Conservation (phyloP, 2,329 filamentous ascomycete genomes). For the Thelonectria blattea region DNA sequence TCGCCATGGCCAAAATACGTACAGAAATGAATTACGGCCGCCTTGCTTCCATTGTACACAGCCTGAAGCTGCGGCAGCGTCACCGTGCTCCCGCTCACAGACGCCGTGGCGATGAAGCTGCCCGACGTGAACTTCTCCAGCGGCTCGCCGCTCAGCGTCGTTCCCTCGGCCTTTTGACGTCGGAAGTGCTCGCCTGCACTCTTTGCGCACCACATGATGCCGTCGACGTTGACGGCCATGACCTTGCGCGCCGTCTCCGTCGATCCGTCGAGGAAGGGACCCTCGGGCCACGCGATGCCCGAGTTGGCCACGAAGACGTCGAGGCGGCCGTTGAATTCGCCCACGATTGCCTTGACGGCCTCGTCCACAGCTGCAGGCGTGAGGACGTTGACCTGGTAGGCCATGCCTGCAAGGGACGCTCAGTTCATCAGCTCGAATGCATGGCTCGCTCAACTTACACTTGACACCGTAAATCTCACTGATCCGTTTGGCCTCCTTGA, state of each 20-base stretch:
- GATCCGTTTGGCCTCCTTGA: constrained; percentile 64
- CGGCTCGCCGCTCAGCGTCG: constrained; percentile 36
- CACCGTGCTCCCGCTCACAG: constrained; percentile 56
- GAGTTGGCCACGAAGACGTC: constrained; percentile 80
- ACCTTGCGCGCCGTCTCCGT: constrained; percentile 70
- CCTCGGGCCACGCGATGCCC: constrained; percentile 74
- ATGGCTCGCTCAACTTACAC: constrained; percentile 50
- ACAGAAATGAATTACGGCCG: constrained; percentile 60
- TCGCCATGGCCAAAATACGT: too few species aligned
- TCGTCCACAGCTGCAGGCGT: constrained; percentile 55
- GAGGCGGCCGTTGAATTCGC: constrained; percentile 73
- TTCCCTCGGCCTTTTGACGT: constrained; percentile 69
- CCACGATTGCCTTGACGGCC: constrained; percentile 56
- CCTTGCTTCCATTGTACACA: constrained; percentile 61
- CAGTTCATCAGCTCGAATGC: neutral
- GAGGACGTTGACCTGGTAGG: constrained; percentile 65
- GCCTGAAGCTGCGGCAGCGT: constrained; percentile 60
- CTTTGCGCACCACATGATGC: constrained; percentile 75
- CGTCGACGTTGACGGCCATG: constrained; percentile 73
- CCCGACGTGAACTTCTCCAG: constrained; percentile 41
- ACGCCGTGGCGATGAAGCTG: constrained; percentile 59
- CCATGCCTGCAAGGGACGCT: constrained; percentile 51
- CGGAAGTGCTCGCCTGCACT: constrained; percentile 71
- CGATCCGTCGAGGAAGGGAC: constrained; percentile 67
- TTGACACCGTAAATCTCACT: constrained; percentile 68